Evolutionary conservation across 2,329 filamentous ascomycete genomes (phyloP).

Genomic region (Didymella lethalis): DNA sequence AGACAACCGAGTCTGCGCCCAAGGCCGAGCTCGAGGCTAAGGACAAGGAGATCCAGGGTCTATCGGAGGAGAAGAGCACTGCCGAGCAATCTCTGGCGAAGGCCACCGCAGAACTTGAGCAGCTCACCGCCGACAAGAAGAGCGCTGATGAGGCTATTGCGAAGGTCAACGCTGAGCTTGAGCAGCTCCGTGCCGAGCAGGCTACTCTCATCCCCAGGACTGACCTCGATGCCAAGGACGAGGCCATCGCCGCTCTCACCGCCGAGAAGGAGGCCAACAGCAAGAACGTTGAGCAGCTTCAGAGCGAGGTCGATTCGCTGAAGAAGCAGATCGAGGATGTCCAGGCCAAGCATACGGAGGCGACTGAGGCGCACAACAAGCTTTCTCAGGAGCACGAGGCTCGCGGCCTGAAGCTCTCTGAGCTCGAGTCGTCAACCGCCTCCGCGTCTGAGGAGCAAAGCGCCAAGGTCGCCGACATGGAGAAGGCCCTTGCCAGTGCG

Average conservation of each 20-base stretch:
- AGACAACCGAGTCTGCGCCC: conserved; percentile 27
- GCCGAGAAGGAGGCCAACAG: conserved; percentile 35
- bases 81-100: conserved; percentile 31
- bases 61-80: conserved; percentile 32
- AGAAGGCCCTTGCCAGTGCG: conserved; percentile 23
- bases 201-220: conserved; percentile 32
- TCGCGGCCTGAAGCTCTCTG: conserved; percentile 28
- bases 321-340: conserved; percentile 36
- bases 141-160: conserved; percentile 26
- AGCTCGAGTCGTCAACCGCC: conserved; percentile 29
- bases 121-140: conserved; percentile 26
- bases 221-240: conserved; percentile 40
- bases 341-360: conserved; percentile 28
- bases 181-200: conserved; percentile 25
- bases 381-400: conserved; percentile 31
- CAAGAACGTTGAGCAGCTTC: conserved; percentile 35
- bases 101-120: conserved; percentile 29
- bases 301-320: conserved; percentile 32
- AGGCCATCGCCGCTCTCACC: conserved; percentile 35
- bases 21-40: conserved; percentile 42
- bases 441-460: conserved; percentile 30
- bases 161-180: conserved; percentile 31
- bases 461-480: conserved; percentile 29
- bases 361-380: conserved; percentile 32
- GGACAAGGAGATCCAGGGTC: conserved; percentile 37